Conservation (phyloP, 306 rosid species). For the Vigna trinervia region DNA sequence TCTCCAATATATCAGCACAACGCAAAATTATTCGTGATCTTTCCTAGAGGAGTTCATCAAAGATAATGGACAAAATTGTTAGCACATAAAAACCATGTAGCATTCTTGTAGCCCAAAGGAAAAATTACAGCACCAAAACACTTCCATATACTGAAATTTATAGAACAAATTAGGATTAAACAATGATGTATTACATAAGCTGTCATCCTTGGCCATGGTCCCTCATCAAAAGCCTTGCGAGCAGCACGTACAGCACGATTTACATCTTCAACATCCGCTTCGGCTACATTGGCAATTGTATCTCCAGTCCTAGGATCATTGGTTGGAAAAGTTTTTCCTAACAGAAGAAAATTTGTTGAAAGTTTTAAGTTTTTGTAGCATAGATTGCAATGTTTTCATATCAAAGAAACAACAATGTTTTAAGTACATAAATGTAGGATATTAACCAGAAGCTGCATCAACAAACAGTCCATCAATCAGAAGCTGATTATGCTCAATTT, state of each 20-base stretch:
- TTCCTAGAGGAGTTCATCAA: conserved; percentile 55
- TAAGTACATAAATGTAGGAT: conserved; percentile 18
- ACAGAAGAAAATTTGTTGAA: conserved; percentile 4
- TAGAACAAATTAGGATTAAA: neutral
- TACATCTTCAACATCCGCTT: conserved; percentile 70
- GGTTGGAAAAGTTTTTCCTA: conserved; percentile 79
- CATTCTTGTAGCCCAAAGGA: neutral
- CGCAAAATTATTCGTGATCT: conserved; percentile 62
- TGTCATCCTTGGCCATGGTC: conserved; percentile 92
- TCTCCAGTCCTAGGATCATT: conserved; percentile 79
- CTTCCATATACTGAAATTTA: neutral
- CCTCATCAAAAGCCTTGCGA: conserved; percentile 81
- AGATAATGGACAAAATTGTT: conserved; percentile 3
- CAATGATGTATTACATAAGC: conserved; percentile 61
- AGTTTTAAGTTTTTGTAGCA: neutral
- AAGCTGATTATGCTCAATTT: conserved; percentile 61
- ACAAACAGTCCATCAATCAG: conserved; percentile 73
- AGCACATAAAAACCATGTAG: conserved; percentile 2
- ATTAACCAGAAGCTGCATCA: conserved; percentile 74
- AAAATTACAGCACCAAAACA: neutral
- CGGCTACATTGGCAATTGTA: conserved; percentile 66
- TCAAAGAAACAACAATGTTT: neutral
- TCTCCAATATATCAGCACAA: conserved; percentile 80
- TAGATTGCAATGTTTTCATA: neutral
- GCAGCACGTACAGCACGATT: conserved; percentile 75